A percentile compares a stretch with the other conserved stretches of the same genome.
These are phyloP conservation scores for Pseudovirgaria hyperparasitica DNA, from an alignment of 2,329 filamentous ascomycete species.

Conservation along the genomic window DNA sequence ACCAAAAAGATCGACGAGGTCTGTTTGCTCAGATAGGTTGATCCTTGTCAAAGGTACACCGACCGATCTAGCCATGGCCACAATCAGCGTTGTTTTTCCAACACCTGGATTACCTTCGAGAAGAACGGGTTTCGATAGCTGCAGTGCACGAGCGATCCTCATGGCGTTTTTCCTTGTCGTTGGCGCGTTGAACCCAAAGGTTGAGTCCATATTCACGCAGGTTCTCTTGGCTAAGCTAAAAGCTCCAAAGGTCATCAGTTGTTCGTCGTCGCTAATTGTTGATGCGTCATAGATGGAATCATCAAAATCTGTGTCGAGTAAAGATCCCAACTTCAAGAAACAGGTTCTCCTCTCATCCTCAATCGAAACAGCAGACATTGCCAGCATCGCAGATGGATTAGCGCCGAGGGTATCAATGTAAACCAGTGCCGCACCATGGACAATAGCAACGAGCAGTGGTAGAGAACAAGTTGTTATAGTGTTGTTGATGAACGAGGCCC, in stretches of 20 bases:
- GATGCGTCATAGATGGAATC: constrained; percentile 53
- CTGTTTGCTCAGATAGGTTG: constrained; percentile 95
- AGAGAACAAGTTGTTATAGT: too few species aligned
- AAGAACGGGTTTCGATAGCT: constrained; percentile 80
- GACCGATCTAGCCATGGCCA: constrained; percentile 66
- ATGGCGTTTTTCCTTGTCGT: constrained; percentile 86
- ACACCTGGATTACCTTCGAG: constrained; percentile 97
- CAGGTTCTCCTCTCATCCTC: constrained; percentile 60
- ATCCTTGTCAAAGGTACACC: constrained; percentile 81
- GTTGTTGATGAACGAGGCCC: constrained; percentile 84
- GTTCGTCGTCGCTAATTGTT: constrained; percentile 41
- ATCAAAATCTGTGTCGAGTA: constrained; percentile 52
- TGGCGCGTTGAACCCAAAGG: constrained; percentile 73
- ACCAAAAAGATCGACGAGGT: constrained; percentile 93
- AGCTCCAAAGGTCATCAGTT: constrained; percentile 53
- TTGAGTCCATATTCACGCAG: constrained; percentile 38
- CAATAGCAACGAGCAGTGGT: constrained; percentile 36
- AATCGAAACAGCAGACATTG: constrained; percentile 57
- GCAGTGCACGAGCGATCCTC: constrained; percentile 77
- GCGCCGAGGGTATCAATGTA: constrained; percentile 93
- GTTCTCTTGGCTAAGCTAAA: constrained; percentile 53
- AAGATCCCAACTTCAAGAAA: constrained; percentile 54
- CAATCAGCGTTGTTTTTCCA: constrained; percentile 88
- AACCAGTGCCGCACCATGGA: constrained; percentile 89
- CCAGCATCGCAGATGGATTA: constrained; percentile 79